These are phyloP conservation scores for Aegilops sharonensis DNA, from an alignment of 176 grass and related monocot genomes.

Conservation along the genomic window DNA sequence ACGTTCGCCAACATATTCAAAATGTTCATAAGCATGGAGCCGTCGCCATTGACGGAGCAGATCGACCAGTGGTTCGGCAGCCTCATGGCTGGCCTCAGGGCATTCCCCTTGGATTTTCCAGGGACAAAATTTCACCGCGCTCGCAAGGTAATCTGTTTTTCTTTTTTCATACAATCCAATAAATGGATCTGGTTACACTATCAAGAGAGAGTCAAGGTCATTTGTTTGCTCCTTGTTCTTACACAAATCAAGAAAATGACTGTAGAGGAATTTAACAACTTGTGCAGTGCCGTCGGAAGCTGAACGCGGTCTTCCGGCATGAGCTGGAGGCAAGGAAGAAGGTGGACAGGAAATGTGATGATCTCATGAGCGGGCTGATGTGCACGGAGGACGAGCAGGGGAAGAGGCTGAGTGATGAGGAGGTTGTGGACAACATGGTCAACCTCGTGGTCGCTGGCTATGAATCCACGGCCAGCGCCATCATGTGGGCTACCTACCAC, in stretches of 20 bases:
- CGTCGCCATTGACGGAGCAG: constrained; percentile 27
- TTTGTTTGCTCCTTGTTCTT: too few relatives aligned
- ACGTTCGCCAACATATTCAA: constrained; percentile 44
- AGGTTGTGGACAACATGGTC: constrained; percentile 42
- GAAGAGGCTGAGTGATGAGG: constrained; percentile 20
- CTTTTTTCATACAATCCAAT: too few relatives aligned
- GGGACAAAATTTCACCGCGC: constrained; percentile 31
- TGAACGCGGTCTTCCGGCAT: constrained; percentile 22
- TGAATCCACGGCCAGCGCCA: constrained; percentile 30
- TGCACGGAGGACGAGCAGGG: constrained; percentile 32
- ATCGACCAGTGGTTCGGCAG: constrained; percentile 26
- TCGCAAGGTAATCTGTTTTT: not conserved
- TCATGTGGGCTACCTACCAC: constrained; percentile 47
- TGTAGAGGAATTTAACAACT: not conserved
- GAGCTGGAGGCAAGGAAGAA: constrained; percentile 34
- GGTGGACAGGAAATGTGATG: not conserved
- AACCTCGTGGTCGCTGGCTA: constrained; percentile 25
- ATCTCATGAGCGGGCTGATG: constrained; percentile 37
- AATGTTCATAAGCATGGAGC: constrained; percentile 48
- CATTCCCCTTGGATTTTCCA: constrained; percentile 29
- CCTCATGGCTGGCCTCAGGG: constrained; percentile 21
- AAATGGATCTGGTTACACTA: too few relatives aligned
- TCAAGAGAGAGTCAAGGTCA: not conserved
- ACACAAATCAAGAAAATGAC: not conserved
- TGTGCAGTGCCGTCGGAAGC: constrained; percentile 7